A percentile compares a stretch with the other conserved stretches of the same genome.
Evolutionary conservation across 2,329 filamentous ascomycete genomes (phyloP).

Genomic region (Cladophialophora carrionii): DNA sequence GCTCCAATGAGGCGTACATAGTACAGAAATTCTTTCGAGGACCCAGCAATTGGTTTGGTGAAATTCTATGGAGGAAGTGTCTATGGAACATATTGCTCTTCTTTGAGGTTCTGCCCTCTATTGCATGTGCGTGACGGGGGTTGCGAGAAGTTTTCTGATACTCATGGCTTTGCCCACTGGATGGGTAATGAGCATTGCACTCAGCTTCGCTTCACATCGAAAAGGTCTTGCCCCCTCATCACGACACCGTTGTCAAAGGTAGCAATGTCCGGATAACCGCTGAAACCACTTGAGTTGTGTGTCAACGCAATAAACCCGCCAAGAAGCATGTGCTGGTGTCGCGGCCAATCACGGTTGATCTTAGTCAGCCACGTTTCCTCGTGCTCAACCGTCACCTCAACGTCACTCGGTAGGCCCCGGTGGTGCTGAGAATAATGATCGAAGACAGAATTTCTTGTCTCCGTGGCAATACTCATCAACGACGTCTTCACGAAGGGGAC

Average conservation of each 20-base stretch:
- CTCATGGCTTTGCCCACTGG: too few relatives aligned
- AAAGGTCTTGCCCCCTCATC: too few relatives aligned
- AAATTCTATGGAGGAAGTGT: constrained; percentile 12
- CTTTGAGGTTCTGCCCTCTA: constrained; percentile 5
- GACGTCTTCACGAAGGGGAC: neutral
- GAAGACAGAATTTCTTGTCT: neutral
- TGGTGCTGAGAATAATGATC: neutral
- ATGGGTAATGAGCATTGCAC: too few relatives aligned
- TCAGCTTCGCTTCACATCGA: too few relatives aligned
- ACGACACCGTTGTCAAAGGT: too few relatives aligned
- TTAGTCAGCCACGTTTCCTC: neutral
- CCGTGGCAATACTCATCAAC: neutral
- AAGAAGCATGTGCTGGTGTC: neutral
- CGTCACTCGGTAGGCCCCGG: neutral
- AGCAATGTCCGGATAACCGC: neutral
- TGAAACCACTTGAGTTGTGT: neutral
- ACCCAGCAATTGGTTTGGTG: constrained; percentile 11
- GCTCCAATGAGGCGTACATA: constrained; percentile 8
- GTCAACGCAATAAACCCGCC: neutral
- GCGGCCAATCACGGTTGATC: neutral
- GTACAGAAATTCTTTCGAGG: constrained; percentile 11
- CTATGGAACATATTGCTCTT: constrained; percentile 17
- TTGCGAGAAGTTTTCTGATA: neutral
- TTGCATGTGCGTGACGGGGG: neutral
- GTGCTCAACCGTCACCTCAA: neutral